Percentiles rank a stretch among this genome's conserved stretches.
phyloP scores from a whole-genome alignment of 2,329 filamentous ascomycete species.

The Colletotrichum sp. region DNA sequence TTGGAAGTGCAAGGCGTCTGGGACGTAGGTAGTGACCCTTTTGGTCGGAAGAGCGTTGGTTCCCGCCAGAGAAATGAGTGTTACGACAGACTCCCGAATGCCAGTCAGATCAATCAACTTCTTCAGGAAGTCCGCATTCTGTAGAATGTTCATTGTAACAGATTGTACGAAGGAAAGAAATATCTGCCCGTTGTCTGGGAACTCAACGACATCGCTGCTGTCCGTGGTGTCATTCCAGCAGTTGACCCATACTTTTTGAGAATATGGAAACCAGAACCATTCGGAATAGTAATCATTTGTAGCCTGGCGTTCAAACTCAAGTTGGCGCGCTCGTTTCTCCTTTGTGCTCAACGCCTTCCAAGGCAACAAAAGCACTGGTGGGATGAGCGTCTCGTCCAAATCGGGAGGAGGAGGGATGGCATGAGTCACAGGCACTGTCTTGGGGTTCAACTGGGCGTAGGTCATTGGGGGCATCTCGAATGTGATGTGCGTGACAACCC shows the following conservation, averaged over 20 bases:
- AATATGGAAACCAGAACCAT: slow-evolving; percentile 57
- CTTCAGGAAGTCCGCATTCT: slow-evolving; percentile 17
- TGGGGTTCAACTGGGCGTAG: slow-evolving; percentile 49
- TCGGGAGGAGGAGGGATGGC: slow-evolving; percentile 47
- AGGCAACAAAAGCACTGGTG: slow-evolving; percentile 31
- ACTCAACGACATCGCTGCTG: slow-evolving; percentile 34
- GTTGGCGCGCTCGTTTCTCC: slow-evolving; percentile 35
- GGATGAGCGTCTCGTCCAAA: slow-evolving; percentile 36
- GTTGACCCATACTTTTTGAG: slow-evolving; percentile 31
- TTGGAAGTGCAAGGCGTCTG: slow-evolving; percentile 53
- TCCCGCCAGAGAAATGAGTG: slow-evolving; percentile 31
- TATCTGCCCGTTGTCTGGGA: slow-evolving; percentile 35
- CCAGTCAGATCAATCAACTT: slow-evolving; percentile 28
- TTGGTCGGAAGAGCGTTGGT: slow-evolving; percentile 31
- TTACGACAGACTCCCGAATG: slow-evolving; percentile 23
- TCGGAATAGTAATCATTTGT: slow-evolving; percentile 48
- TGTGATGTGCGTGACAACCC: slow-evolving; percentile 53
- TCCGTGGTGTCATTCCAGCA: slow-evolving; percentile 40
- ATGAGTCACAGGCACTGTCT: slow-evolving; percentile 44
- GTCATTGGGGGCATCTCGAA: slow-evolving; percentile 51
- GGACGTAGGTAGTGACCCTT: slow-evolving; percentile 29
- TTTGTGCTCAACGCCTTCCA: slow-evolving; percentile 33
- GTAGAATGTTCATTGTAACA: slow-evolving; percentile 25
- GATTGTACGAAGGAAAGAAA: slow-evolving; percentile 34
- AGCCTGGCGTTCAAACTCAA: slow-evolving; percentile 41